phyloP scores from a whole-genome alignment of 345 rosid species.

The Geranium brycei region DNA sequence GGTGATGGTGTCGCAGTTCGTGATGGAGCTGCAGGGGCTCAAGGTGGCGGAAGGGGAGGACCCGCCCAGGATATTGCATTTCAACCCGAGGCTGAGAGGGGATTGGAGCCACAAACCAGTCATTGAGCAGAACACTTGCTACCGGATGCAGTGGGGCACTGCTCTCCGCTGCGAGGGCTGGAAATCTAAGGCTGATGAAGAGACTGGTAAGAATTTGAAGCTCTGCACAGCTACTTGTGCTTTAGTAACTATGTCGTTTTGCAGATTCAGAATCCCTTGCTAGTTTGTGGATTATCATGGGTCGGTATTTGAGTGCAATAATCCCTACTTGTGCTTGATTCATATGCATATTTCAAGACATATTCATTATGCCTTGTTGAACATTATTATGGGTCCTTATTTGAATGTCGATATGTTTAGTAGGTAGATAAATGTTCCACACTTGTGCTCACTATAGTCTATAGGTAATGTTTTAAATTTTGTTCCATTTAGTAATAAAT shows the following conservation, averaged over 20 bases:
- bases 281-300: too few species aligned
- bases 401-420: not conserved
- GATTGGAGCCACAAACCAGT: conserved; percentile 82
- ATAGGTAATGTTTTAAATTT: not conserved
- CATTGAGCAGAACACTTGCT: conserved; percentile 91
- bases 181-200: conserved; percentile 65
- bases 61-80: conserved; percentile 85
- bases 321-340: too few species aligned
- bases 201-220: conserved; percentile 44
- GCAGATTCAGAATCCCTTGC: not conserved
- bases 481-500: not conserved
- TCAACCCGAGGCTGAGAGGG: conserved; percentile 81
- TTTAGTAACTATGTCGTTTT: too few species aligned
- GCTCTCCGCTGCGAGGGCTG: conserved; percentile 78
- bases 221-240: not conserved
- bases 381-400: too few species aligned
- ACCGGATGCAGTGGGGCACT: conserved; percentile 89
- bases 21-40: conserved; percentile 77
- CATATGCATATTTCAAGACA: too few species aligned
- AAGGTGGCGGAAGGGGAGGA: conserved; percentile 86
- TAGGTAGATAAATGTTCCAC: too few species aligned
- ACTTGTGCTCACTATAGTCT: too few species aligned
- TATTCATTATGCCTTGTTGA: too few species aligned
- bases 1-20: conserved; percentile 68
- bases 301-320: not conserved